Conservation (phyloP, 805 yeast genomes). For the Starmerella gropengiesseri region DNA sequence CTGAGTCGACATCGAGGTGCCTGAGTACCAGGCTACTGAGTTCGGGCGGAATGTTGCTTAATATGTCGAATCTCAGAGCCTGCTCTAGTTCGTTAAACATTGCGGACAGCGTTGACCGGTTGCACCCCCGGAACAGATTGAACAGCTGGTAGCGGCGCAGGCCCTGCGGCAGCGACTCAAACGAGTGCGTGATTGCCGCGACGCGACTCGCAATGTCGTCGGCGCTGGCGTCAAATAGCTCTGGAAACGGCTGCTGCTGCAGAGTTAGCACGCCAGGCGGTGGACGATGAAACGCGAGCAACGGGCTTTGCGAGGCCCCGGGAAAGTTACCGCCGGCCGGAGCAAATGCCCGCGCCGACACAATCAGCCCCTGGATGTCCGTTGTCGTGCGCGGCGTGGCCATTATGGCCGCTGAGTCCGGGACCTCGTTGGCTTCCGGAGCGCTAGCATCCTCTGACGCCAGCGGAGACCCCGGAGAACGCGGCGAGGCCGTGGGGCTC, state of each 20-base stretch:
- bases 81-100: slow-evolving; percentile 42
- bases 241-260: neutral
- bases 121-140: slow-evolving; percentile 46
- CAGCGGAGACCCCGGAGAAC: slow-evolving; percentile 12
- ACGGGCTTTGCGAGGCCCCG: slow-evolving; percentile 1
- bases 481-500: slow-evolving; percentile 23
- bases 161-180: slow-evolving; percentile 34
- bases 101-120: slow-evolving; percentile 52
- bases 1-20: slow-evolving; percentile 51
- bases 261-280: neutral
- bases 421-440: neutral
- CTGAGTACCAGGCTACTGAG: slow-evolving; percentile 53
- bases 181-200: slow-evolving; percentile 20
- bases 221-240: neutral
- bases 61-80: slow-evolving; percentile 61
- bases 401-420: neutral
- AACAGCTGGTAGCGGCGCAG: slow-evolving; percentile 43
- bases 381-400: slow-evolving; percentile 1
- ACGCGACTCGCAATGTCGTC: slow-evolving; percentile 9
- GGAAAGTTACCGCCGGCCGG: slow-evolving; percentile 2
- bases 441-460: neutral
- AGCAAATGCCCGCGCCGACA: slow-evolving; percentile 13
- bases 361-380: slow-evolving; percentile 2
- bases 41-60: slow-evolving; percentile 64
- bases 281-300: neutral